phyloP scores from a whole-genome alignment of 495 filamentous ascomycete genomes.

The Parachaetomium inaequale region DNA sequence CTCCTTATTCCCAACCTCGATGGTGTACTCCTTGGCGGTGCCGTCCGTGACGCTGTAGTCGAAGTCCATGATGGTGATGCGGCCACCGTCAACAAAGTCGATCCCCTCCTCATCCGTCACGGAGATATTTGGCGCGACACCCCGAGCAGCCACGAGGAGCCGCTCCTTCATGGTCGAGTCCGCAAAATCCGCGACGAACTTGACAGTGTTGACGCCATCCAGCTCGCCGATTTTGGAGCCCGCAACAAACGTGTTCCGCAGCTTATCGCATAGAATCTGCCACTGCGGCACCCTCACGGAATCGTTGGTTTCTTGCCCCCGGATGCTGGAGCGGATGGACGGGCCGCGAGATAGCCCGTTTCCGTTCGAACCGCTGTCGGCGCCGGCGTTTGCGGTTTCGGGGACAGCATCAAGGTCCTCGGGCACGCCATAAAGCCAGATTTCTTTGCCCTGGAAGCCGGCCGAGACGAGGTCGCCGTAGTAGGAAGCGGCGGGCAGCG shows the following conservation, averaged over 20 bases:
- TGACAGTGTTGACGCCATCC: constrained; percentile 54
- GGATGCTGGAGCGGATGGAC: constrained; percentile 34
- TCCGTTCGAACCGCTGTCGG: constrained; percentile 29
- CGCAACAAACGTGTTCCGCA: constrained; percentile 59
- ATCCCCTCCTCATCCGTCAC: constrained; percentile 69
- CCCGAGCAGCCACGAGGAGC: constrained; percentile 71
- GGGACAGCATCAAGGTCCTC: constrained; percentile 62
- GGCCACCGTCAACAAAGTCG: constrained; percentile 73
- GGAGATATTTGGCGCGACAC: constrained; percentile 58
- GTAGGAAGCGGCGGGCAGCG: constrained; percentile 63
- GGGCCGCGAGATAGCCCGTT: constrained; percentile 34
- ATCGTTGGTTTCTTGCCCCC: constrained; percentile 36
- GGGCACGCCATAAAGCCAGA: constrained; percentile 81
- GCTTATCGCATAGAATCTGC: constrained; percentile 64
- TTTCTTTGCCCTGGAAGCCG: constrained; percentile 66
- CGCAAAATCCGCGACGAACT: constrained; percentile 56
- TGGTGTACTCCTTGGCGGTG: constrained; percentile 51
- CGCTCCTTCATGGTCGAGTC: constrained; percentile 52
- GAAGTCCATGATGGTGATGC: constrained; percentile 76
- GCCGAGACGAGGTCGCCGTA: constrained; percentile 71
- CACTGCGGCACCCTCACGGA: constrained; percentile 55
- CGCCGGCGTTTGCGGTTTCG: constrained; percentile 29
- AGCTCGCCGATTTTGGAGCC: constrained; percentile 57
- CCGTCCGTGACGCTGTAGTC: constrained; percentile 58
- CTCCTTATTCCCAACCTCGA: constrained; percentile 70